Base-by-base conservation (phyloP, 352 stramenopile species). In the Saprolegnia diclina region DNA sequence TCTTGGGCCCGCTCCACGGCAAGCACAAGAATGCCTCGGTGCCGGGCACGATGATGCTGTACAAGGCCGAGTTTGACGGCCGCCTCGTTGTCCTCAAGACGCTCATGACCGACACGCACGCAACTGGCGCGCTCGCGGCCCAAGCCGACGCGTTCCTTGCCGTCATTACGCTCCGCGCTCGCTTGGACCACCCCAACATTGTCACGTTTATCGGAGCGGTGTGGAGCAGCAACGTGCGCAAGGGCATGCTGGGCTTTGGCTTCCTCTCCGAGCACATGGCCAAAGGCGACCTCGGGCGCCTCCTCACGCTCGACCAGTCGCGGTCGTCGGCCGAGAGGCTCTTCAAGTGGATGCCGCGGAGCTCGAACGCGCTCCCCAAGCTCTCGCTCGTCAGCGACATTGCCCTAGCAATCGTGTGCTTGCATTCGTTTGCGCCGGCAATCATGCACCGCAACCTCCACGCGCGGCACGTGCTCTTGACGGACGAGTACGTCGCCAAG, bases 361-460 rank as follows among this genome's bases (percentile, higher is more conserved):
- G 22, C 26, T 24, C 55, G 18, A 52, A 40, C 2, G 19, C 19
- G 11, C 10, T 54, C 11, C 40, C 52, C 14, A 71, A 71, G 54
- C 29, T 55, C 10, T 26, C 14, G 21, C 35, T 69, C 19, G 42
- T 69, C 5, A 26, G 32, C 6, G 42, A 69, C 35, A 57, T 69
- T n/a, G 63, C 63, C 10, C 54, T 53, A 1, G 63, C 63, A 14
- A 69, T 69, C 45, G 63, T 69, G 29, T 69, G 54, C 24, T 62
- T 69, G 46, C 63, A 69, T 21, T 69, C 63, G 22, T 69, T 69
- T 48, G 22, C 45, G 50, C 63, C 63, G 7, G n/a, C 63, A 4
- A 90, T 91, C 64, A 73, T 89, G n/a, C 85, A 92, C 45, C 82
- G 85, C 14, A 82, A 84, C 22, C 73, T 92, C 26, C 90, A 85